Base-by-base conservation (phyloP, 2,329 filamentous ascomycete species). In the Colletotrichum aenigma region DNA sequence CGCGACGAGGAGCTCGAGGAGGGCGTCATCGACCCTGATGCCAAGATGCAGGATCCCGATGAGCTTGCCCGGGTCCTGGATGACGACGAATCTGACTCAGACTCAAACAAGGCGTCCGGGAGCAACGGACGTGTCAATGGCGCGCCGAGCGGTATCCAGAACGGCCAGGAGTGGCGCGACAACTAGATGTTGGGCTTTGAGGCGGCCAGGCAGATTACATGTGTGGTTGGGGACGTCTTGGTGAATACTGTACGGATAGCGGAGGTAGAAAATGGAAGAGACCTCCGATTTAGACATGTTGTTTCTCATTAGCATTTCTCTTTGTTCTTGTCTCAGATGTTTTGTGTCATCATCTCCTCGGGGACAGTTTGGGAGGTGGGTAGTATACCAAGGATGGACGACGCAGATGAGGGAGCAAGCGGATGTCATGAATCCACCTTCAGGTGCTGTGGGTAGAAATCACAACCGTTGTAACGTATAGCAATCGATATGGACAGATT, bases 11-110 rank as follows among this genome's bases (percentile, higher is more conserved):
- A 87, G 69, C 82, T 89, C 30, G 85, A 52, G 43, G 43, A 85
- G 26, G 87, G 84, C 3, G 83, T 83, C 34, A 85, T 90, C 7
- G 91, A 93, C 79, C 89, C 91, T 0, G 91, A 93, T 80, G 92
- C 92, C 48, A 92, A 88, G 85, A 93, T 93, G 91, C 87, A 88
- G 78, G 92, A 93, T 76, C 92, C 92, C 0, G 92, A 93, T 81
- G 92, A 93, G 82, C 85, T 93, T 71, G 91, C 91, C 3, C 87
- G 86, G 74, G 91, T 88, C 12, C 83, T 93, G 56, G 89, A 91
- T 30, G 89, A 91, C 36, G 91, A 92, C 9, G 90, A 91, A 52
- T 21, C n/a, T 18, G 88, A 90, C 6, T 89, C 90, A 3, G 88
- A 82, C 21, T 87, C 76, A 81, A 68, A 52, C 83, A 75, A 74